Conservation (phyloP, 225 moss, liverwort and hornwort species). For the Sphagnum tenellum region DNA sequence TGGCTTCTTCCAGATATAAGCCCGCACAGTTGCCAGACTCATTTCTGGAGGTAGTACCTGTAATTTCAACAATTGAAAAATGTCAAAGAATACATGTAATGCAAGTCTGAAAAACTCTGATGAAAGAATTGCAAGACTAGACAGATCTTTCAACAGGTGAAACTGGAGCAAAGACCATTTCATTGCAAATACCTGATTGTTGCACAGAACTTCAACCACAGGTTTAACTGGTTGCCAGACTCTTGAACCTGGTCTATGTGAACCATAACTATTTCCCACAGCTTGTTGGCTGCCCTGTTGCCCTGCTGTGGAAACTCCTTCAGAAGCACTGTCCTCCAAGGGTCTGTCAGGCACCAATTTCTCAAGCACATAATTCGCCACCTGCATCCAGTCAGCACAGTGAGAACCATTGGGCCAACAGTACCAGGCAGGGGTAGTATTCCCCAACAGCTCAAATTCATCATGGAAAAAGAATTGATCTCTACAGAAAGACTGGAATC, state of each 20-base stretch:
- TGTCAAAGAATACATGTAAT: too few relatives aligned
- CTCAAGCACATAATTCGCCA: constrained; percentile 92
- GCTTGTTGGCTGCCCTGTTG: constrained; percentile 44
- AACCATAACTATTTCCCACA: constrained; percentile 45
- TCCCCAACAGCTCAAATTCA: too few relatives aligned
- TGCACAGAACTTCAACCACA: constrained; percentile 81
- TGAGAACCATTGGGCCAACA: too few relatives aligned
- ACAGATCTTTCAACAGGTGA: too few relatives aligned
- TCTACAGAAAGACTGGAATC: too few relatives aligned
- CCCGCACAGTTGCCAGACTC: constrained; percentile 87
- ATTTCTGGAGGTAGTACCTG: constrained; percentile 68
- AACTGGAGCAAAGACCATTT: too few relatives aligned
- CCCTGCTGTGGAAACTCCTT: constrained; percentile 45
- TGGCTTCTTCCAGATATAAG: constrained; percentile 92
- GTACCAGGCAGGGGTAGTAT: too few relatives aligned
- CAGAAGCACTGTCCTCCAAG: constrained; percentile 55
- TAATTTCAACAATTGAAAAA: background rate
- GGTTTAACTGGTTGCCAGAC: constrained; percentile 72
- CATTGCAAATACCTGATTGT: constrained; percentile 49
- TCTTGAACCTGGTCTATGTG: constrained; percentile 50
- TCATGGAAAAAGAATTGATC: too few relatives aligned
- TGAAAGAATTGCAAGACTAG: too few relatives aligned
- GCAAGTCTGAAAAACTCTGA: too few relatives aligned
- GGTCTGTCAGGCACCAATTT: constrained; percentile 76
- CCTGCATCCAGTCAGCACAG: constrained; percentile 27